A percentile compares a stretch with the other conserved stretches of the same genome.
These are phyloP conservation scores for Stygiomarasmius scandens DNA, from an alignment of 1,284 basidiomycete species.

Conservation along the genomic window DNA sequence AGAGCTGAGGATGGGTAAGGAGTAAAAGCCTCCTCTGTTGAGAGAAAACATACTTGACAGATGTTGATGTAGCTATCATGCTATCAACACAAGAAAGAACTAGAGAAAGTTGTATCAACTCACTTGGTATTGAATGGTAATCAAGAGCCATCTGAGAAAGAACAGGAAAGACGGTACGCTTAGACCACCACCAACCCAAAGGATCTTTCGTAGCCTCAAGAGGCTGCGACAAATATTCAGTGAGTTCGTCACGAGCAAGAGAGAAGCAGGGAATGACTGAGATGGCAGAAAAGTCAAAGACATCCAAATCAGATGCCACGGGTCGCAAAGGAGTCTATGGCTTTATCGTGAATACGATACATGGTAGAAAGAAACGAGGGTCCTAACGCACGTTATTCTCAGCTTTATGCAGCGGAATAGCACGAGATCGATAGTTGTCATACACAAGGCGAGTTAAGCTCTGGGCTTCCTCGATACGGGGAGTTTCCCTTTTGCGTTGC, in stretches of 20 bases:
- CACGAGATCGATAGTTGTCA: neutral
- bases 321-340: too few species aligned
- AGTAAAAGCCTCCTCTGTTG: conserved; percentile 11
- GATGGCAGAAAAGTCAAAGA: too few species aligned
- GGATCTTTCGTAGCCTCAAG: neutral
- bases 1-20: conserved; percentile 21
- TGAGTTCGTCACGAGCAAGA: neutral
- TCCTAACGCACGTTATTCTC: too few species aligned
- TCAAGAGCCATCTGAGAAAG: neutral
- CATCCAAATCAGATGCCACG: too few species aligned
- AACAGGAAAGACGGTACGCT: neutral
- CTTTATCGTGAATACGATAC: too few species aligned
- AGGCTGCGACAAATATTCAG: neutral
- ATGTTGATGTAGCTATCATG: too few species aligned
- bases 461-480: neutral
- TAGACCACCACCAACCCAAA: neutral
- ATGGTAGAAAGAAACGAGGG: too few species aligned
- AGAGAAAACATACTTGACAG: too few species aligned
- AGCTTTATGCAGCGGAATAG: too few species aligned
- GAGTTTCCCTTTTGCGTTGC: neutral
- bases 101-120: neutral
- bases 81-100: too few species aligned
- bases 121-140: neutral
- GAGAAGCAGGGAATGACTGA: too few species aligned
- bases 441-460: neutral